Evolutionary conservation across 169 alveolate genomes (phyloP), one percentile per base, ranked within the genome.

Genomic region (Plasmodium coatneyi): DNA sequence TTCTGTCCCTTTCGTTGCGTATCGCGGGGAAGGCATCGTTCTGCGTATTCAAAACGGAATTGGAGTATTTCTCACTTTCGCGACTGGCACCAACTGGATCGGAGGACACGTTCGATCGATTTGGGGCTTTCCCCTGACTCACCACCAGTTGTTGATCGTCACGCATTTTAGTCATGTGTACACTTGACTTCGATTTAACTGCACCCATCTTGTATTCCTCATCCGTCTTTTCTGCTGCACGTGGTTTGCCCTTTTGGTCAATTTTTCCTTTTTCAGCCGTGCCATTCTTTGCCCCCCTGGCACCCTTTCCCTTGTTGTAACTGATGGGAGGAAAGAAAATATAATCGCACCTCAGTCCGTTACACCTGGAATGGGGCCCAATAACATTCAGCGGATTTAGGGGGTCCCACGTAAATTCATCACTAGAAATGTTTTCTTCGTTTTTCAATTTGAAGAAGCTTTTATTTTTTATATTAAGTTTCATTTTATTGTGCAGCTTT

Each of bases 361-460:
- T 97, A 71, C 98, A 97, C 34, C 96, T 95, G 43, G 98, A 96
- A 54, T 97, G 99, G 0, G 99, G 99, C 16, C 99, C 99, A 43
- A 95, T 96, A 36, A 93, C 87, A 94, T 97, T 97, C 14, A 97
- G 96, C 6, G 98, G 98, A 89, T 97, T 97, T 83, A 95, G 92
- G 2, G 99, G 99, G 70, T 97, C 99, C 99, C 99, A 97, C 3
- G 99, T 97, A 79, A 94, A 96, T 80, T 96, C 98, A 32, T 91
- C 92, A 83, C 82, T 92, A 39, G 71, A 82, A 52, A 36, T 12
- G 22, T 92, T 70, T 32, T 92, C 82, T 30, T 83, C 41, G 66
- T 6, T 46, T 56, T 36, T 32, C n/a, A 52, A 12, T 32, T 22
- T 36, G 41, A 2, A 70, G 6, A 22, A 16, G 49, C 3, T 39